Base-by-base conservation (phyloP, 768 basidiomycete species). In the Hericium alpestre region DNA sequence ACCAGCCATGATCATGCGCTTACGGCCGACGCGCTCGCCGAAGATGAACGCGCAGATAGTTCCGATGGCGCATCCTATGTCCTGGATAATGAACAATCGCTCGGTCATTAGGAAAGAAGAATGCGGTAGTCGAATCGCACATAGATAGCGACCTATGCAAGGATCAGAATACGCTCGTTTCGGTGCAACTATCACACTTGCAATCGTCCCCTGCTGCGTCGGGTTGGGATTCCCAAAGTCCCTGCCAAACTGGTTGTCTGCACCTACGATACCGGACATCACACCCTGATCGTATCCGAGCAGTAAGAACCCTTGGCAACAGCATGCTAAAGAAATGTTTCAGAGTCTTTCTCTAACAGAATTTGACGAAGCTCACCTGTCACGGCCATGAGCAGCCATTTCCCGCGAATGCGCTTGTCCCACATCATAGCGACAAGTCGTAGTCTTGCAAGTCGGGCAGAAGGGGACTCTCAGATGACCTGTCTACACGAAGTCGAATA, bases 241-340 rank as follows among this genome's bases (percentile, higher is more conserved):
- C 18, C 51, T 63, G 27, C 72, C 73, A 55, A 73, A 74, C 60
- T 70, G 72, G 54, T 74, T 74, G 59, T 73, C 64, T n/a, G 73
- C 72, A 3, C 49, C 15, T 37, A 51, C 49, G 16, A 25, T 51
- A 20, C 32, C 49, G 25, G 32, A 38, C 70, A 70, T 71, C 49
- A 46, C 43, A 16, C 43, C 43, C 43, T 46, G 43, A 6, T 46
- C 43, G 15, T 46, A 46, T 9, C 43, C 43, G 16, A 46, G 43
- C 16, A 46, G 38, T 1, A 37, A 53, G 23, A 52, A 54, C 4
- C 25, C 39, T 11, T 55, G 18, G 25, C 18, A 27, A 16, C 46
- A 5, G 54, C 20, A 46, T 37, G 41, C 18, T 4, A 13, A 8
- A 9, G 25, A 22, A 38, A 11, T 9, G 37, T 20, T 11, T 25